These are phyloP conservation scores for Cicer yamashitae DNA, from an alignment of 306 rosid genomes.

Conservation along the genomic window DNA sequence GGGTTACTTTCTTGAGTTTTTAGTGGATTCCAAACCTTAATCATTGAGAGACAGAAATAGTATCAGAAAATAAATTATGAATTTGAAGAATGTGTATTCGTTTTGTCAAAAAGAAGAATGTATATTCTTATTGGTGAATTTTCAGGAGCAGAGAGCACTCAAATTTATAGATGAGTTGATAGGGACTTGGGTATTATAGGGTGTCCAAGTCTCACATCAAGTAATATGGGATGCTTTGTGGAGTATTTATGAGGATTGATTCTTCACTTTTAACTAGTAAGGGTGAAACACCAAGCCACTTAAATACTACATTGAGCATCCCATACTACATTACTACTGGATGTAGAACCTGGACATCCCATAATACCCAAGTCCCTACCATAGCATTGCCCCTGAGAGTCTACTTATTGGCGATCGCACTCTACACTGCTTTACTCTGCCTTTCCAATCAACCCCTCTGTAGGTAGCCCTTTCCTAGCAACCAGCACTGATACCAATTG, in stretches of 20 bases:
- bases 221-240: too few relatives aligned
- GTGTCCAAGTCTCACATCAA: too few relatives aligned
- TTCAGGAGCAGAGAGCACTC: not conserved
- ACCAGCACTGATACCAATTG: not conserved
- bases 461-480: not conserved
- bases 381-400: not conserved
- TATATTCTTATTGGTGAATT: not conserved
- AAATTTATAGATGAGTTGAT: too few relatives aligned
- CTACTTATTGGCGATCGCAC: not conserved
- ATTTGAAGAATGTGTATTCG: not conserved
- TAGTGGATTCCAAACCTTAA: not conserved
- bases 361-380: not conserved
- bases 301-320: not conserved
- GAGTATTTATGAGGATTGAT: too few relatives aligned
- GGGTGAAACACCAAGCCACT: not conserved
- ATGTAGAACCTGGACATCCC: not conserved
- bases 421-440: not conserved
- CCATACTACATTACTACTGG: not conserved
- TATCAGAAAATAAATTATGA: not conserved
- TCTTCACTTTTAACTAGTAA: not conserved
- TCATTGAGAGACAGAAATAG: not conserved
- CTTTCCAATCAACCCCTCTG: not conserved
- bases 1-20: not conserved
- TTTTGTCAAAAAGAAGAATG: not conserved
- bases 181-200: too few relatives aligned